Evolutionary conservation across 2,329 filamentous ascomycete species (phyloP), one percentile per base, ranked within the genome.

Genomic region (Fusarium virguliforme): DNA sequence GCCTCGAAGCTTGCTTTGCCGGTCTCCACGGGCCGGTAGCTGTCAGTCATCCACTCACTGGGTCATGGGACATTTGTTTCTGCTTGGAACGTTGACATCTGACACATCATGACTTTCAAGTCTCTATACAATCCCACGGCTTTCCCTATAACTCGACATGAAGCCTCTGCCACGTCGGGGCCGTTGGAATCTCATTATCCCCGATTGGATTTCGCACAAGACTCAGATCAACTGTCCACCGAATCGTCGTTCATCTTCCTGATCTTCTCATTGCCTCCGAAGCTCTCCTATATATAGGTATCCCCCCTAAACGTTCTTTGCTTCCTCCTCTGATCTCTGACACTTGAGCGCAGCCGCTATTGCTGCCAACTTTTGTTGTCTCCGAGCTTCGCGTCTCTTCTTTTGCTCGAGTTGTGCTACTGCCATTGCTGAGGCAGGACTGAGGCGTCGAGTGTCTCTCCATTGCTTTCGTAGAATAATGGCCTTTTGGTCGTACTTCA

Each of bases 1-100:
- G 8, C 50, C 22, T n/a, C 18, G 5, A 18, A 35, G 26, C 9
- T 54, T 26, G 22, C 51, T 54, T 35, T 28, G 2, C 34, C 30
- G 32, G 32, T 26, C 15, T 28, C 64, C 53, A 24, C 56, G 35
- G 53, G 51, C 57, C 67, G 63, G 41, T 38, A 28, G 34, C 18
- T 48, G 43, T 30, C 15, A 18, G 26, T 30, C n/a, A 15, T 28
- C 43, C 26, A 48, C 15, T 48, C 8, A 6, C 18, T 53, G 22
- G 12, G 35, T 26, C 50, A 53, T 53, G 43, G 43, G 43, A 30
- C 43, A 2, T 48, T 6, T 30, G 9, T 48, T 6, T 48, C 8
- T 6, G 15, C 43, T 48, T 48, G 43, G n/a, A 48, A 48, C 15
- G 24, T 48, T n/a, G 18, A 18, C 18, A 18, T 18, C 18, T 18